Percentiles rank a stretch among this genome's conserved stretches.
phyloP scores from a whole-genome alignment of 495 filamentous ascomycete genomes.

The Endocarpon pusillum region DNA sequence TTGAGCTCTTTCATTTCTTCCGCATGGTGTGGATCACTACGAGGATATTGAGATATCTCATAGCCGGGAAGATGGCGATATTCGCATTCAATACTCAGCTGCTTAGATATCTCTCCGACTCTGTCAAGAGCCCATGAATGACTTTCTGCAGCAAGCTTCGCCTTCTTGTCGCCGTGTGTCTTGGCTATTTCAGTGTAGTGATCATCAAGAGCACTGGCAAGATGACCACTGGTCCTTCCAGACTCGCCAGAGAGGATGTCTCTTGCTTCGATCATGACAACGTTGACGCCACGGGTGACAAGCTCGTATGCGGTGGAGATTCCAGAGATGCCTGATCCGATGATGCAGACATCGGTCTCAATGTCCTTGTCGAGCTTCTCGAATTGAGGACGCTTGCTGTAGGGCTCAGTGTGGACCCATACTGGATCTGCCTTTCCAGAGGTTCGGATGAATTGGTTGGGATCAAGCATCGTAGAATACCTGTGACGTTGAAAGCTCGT shows the following conservation, averaged over 20 bases:
- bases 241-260: conserved; percentile 35
- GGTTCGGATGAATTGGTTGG: conserved; percentile 26
- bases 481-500: too few species aligned
- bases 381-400: conserved; percentile 27
- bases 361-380: conserved; percentile 17
- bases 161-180: conserved; percentile 32
- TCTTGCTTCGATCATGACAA: conserved; percentile 37
- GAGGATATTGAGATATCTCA: conserved; percentile 22
- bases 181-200: conserved; percentile 29
- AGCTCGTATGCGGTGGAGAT: conserved; percentile 37
- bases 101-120: conserved; percentile 28
- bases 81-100: conserved; percentile 37
- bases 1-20: conserved; percentile 21
- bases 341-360: conserved; percentile 29
- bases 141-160: conserved; percentile 31
- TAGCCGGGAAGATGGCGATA: conserved; percentile 31
- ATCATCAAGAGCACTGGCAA: conserved; percentile 35
- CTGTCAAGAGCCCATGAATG: conserved; percentile 35
- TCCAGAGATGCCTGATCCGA: conserved; percentile 39
- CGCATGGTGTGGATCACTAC: conserved; percentile 19
- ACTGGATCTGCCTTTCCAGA: conserved; percentile 33
- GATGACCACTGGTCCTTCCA: conserved; percentile 35
- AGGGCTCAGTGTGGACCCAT: conserved; percentile 34
- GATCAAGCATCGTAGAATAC: too few species aligned
- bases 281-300: conserved; percentile 26